A percentile compares a stretch with the other conserved stretches of the same genome.
phyloP scores from a whole-genome alignment of 495 filamentous ascomycete species.

The Margaritispora aquatica region DNA sequence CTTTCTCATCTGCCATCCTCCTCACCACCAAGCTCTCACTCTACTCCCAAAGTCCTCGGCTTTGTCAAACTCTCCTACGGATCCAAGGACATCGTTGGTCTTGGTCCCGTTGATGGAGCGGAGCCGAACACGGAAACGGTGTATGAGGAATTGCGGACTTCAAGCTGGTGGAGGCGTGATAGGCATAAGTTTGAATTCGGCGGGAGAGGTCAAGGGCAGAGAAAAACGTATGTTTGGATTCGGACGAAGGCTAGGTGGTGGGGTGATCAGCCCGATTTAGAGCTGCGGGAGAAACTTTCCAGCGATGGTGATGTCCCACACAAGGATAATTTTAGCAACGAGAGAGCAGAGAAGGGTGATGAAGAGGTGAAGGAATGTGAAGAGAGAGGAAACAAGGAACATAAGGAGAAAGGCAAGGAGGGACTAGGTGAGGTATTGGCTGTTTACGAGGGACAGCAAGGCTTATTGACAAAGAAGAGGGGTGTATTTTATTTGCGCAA shows the following conservation, averaged over 20 bases:
- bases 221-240: constrained; percentile 4
- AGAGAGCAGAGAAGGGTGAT: too few species aligned
- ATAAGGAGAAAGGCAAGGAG: neutral
- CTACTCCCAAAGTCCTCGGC: too few species aligned
- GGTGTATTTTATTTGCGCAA: neutral
- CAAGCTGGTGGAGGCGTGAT: neutral
- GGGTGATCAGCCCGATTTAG: constrained; percentile 13
- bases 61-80: neutral
- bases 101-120: neutral
- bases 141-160: neutral
- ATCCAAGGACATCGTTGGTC: neutral
- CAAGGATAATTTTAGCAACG: too few species aligned
- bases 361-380: too few species aligned
- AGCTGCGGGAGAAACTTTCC: constrained; percentile 5
- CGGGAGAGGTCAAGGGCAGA: neutral
- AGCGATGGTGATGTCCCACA: too few species aligned
- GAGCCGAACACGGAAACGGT: neutral
- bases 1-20: too few species aligned
- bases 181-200: neutral
- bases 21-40: too few species aligned
- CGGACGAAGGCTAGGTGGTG: neutral
- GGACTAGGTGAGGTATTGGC: constrained; percentile 3
- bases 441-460: constrained; percentile 4
- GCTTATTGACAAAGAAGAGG: neutral
- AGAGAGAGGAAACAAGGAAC: neutral